Evolutionary conservation across 176 grass and related monocot genomes (phyloP), one percentile per base, ranked within the genome.

Genomic region (Typha latifolia): DNA sequence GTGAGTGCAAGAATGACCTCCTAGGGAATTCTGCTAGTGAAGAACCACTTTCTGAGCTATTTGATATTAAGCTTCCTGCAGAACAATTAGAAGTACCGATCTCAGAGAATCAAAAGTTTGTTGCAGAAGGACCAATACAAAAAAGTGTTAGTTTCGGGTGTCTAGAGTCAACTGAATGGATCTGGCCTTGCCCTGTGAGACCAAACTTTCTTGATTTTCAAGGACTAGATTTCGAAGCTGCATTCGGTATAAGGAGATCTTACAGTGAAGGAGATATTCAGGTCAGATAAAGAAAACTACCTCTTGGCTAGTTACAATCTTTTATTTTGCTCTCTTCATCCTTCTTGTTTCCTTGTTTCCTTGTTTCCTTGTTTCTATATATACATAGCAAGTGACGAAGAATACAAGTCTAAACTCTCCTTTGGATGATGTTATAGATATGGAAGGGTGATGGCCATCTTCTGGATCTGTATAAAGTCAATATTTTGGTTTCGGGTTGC

Each of bases 261-360:
- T 99, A 81, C 47, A 99, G 95, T 21, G 95, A 99, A 70, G 89
- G 95, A 52, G 95, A 99, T 77, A 99, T 99, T 74, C 78, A 99
- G 95, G 95, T 99, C 37, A 22, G 72, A 80, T 71, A 61, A 77
- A 31, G 18, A 59, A 43, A 59, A 19, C 53, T 59, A 59, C 2
- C 20, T 57, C 53, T 57, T 57, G 37, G 5, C 37, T 16, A 57
- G 4, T 7, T 57, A 8, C n/a, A 21, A 20, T 0, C 53, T 56
- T 56, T 56, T 56, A n/a, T 56, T 10, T 15, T 19, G 37, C 51
- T 56, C 13, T 56, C 51, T 56, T 56, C 18, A 56, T 19, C 51
- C 51, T 56, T n/a, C 12, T 56, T 19, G 16, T 56, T 16, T 61
- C 26, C 16, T 15, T 62, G 1, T 24, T 72, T 56, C n/a, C 12